These are phyloP conservation scores for Escallonia herrerae DNA, from an alignment of 129 eudicot genomes.

Conservation along the genomic window DNA sequence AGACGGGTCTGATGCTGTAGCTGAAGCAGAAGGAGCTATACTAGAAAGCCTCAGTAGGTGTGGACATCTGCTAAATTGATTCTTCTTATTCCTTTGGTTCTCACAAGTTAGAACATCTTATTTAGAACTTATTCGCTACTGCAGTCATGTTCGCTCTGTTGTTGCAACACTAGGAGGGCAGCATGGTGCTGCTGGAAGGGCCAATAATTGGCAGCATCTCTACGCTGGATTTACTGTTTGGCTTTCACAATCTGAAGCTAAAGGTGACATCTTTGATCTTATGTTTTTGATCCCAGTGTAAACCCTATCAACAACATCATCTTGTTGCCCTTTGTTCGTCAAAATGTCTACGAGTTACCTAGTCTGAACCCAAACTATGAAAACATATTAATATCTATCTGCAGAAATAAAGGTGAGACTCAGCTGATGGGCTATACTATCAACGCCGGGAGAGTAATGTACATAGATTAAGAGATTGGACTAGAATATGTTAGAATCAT, in stretches of 20 bases:
- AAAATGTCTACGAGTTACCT: too few relatives aligned
- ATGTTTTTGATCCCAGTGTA: background rate
- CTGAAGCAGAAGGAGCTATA: slow-evolving; percentile 70
- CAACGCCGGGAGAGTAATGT: too few relatives aligned
- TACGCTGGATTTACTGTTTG: slow-evolving; percentile 86
- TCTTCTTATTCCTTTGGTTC: background rate
- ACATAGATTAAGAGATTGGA: too few relatives aligned
- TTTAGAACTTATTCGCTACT: slow-evolving; percentile 6
- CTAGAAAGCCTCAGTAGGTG: slow-evolving; percentile 92
- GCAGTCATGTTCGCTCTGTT: slow-evolving; percentile 87
- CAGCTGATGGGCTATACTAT: too few relatives aligned
- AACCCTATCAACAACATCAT: too few relatives aligned
- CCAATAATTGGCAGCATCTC: slow-evolving; percentile 82
- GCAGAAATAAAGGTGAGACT: too few relatives aligned
- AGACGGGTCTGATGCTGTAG: slow-evolving; percentile 74
- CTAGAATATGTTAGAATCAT: too few relatives aligned
- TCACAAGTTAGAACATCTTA: background rate
- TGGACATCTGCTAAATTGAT: slow-evolving; percentile 9
- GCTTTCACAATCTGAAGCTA: slow-evolving; percentile 87
- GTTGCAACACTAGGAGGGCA: slow-evolving; percentile 85
- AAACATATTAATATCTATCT: too few relatives aligned
- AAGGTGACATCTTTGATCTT: slow-evolving; percentile 37
- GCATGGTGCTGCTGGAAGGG: slow-evolving; percentile 75
- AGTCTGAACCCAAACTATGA: too few relatives aligned
- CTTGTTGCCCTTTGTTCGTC: too few relatives aligned